Conservation (phyloP, 345 rosid genomes). For the Linum trigynum region DNA sequence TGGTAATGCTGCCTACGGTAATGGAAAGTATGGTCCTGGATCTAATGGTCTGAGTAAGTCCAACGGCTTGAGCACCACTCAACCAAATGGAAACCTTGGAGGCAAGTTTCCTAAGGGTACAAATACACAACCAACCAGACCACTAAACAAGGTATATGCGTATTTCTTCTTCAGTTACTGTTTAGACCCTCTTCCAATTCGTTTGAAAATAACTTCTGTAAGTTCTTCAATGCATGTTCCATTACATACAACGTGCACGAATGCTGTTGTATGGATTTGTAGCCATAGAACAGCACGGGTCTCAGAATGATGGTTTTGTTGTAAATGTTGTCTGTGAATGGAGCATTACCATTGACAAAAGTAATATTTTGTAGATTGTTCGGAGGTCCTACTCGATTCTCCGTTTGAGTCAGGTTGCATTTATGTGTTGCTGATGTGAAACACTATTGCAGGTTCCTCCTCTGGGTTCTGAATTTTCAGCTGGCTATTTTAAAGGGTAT, state of each 20-base stretch:
- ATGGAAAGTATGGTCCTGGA: slow-evolving; percentile 23
- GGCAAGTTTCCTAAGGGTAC: slow-evolving; percentile 26
- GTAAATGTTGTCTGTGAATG: slow-evolving; percentile 1
- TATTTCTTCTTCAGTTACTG: background rate
- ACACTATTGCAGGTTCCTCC: slow-evolving; percentile 27
- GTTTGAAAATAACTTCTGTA: too few relatives aligned
- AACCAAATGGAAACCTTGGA: slow-evolving; percentile 25
- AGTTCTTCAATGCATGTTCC: background rate
- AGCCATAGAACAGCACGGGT: too few relatives aligned
- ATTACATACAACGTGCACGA: too few relatives aligned
- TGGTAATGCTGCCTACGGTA: slow-evolving; percentile 29
- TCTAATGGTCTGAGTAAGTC: slow-evolving; percentile 22
- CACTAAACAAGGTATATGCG: slow-evolving; percentile 35
- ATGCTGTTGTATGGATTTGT: too few relatives aligned
- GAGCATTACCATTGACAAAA: background rate
- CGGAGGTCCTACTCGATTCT: background rate
- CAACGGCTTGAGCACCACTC: slow-evolving; percentile 19
- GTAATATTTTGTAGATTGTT: background rate
- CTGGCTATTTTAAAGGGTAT: slow-evolving; percentile 35
- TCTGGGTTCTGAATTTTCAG: slow-evolving; percentile 26
- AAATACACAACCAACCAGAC: slow-evolving; percentile 25
- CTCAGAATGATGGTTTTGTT: background rate
- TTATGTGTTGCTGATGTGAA: slow-evolving; percentile 7
- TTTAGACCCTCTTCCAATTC: background rate
- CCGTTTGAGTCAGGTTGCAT: background rate